Percentiles rank a stretch among this genome's conserved stretches.
phyloP scores from a whole-genome alignment of 1,139 yeast genomes.

The Maudiozyma humilis region DNA sequence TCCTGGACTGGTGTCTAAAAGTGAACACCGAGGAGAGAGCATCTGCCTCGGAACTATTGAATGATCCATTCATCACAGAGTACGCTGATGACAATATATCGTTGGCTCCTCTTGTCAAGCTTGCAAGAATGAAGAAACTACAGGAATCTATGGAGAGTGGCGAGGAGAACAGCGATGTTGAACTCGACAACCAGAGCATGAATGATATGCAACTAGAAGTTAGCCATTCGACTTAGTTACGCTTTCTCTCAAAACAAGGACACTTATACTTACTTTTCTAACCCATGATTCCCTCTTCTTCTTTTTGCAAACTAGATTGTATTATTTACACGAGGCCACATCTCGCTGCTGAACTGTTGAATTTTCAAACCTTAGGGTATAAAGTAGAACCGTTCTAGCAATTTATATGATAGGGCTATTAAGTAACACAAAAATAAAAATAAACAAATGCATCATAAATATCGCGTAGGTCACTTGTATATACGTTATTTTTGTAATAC shows the following conservation, averaged over 20 bases:
- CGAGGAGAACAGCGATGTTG: slow-evolving; percentile 31
- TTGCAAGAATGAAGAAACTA: slow-evolving; percentile 74
- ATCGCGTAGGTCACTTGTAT: too few relatives aligned
- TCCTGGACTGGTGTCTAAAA: slow-evolving; percentile 70
- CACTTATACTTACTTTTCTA: not conserved
- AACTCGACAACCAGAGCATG: slow-evolving; percentile 27
- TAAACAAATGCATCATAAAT: too few relatives aligned
- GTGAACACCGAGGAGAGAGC: slow-evolving; percentile 83
- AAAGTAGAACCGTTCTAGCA: too few relatives aligned
- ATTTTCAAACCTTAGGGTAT: too few relatives aligned
- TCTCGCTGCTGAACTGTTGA: too few relatives aligned
- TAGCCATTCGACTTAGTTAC: not conserved
- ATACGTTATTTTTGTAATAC: too few relatives aligned
- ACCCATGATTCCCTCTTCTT: too few relatives aligned
- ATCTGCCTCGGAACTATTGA: slow-evolving; percentile 64
- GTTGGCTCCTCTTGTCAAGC: slow-evolving; percentile 82
- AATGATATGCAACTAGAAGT: slow-evolving; percentile 3
- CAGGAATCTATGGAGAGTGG: slow-evolving; percentile 35
- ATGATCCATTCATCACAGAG: slow-evolving; percentile 56
- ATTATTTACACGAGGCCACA: not conserved
- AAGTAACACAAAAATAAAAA: too few relatives aligned
- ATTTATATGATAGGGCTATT: too few relatives aligned
- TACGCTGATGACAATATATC: slow-evolving; percentile 65
- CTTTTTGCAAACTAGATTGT: not conserved
- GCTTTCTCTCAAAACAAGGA: not conserved